Evolutionary conservation across 1,139 yeast species (phyloP), one percentile per base, ranked within the genome.

Genomic region (Protomyces macrosporus): DNA sequence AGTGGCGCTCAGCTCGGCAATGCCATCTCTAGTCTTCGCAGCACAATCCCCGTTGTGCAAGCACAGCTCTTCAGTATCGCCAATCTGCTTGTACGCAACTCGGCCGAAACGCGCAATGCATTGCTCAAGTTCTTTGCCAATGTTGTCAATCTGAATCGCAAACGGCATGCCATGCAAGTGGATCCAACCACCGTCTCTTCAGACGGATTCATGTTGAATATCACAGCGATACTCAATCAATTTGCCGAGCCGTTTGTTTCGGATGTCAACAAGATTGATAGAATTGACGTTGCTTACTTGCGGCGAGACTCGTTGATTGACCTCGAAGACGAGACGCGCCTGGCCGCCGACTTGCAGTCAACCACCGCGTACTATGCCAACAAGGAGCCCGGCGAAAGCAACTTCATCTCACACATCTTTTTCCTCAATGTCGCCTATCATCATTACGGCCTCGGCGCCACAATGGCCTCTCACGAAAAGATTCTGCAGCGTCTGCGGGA

Each of bases 371-470:
- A 81, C 71, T 83, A 81, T 69, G 74, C 78, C 40, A 72, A 73
- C 30, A 56, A 40, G 32, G 65, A 12, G 68, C 73, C 75, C 39
- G 76, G 65, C n/a, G 54, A 58, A 12, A 78, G 89, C 4, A 93
- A 93, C 71, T 93, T 93, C 73, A 87, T 95, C 16, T 85, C 96
- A 4, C 93, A 91, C 70, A 87, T 96, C 70, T 95, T 90, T 75
- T 93, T 81, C 72, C 75, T 93, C 65, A 84, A 95, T 7, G 78
- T 87, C 60, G 84, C 96, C 0, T 90, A 87, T 73, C 76, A 90
- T 64, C 91, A 93, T 69, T 95, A 88, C 74, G 99, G 98, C 54
- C 77, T 90, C 52, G 96, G 96, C 40, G 98, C 97, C 58, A 76
- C 88, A 0, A 76, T 81, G 62, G 79, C 84, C 55, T 81, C 81